Conservation (phyloP, 371 early-diverging fungal species). For the Phascolomyces articulosus region DNA sequence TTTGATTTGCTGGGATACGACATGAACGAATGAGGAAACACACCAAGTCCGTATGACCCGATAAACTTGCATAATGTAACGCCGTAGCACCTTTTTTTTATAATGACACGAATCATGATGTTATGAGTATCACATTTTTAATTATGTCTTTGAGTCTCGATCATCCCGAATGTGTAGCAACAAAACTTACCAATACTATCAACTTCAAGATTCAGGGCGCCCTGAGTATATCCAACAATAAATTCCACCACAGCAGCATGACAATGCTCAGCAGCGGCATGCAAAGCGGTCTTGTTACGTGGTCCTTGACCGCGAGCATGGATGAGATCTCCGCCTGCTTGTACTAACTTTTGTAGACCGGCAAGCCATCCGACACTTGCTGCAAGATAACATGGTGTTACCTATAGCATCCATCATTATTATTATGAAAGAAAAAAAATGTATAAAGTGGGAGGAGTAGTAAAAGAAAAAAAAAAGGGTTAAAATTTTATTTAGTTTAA, state of each 20-base stretch:
- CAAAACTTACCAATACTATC: conserved; percentile 32
- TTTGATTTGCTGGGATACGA: conserved; percentile 31
- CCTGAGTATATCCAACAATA: conserved; percentile 42
- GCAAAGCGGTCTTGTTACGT: conserved; percentile 42
- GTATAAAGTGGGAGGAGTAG: too few species aligned
- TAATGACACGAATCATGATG: background rate
- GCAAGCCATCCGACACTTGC: conserved; percentile 45
- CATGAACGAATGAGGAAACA: conserved; percentile 33
- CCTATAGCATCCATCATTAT: conserved; percentile 15
- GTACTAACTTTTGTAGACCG: conserved; percentile 43
- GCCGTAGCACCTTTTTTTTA: conserved; percentile 36
- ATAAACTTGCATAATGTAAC: conserved; percentile 46
- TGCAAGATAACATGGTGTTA: conserved; percentile 50
- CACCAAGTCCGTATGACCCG: conserved; percentile 47
- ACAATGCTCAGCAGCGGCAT: conserved; percentile 46
- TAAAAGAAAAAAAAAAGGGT: too few species aligned
- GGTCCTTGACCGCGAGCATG: conserved; percentile 40
- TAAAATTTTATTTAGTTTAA: too few species aligned
- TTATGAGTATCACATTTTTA: background rate
- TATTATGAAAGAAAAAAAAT: too few species aligned
- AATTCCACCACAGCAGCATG: conserved; percentile 41
- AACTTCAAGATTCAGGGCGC: conserved; percentile 36
- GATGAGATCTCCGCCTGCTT: conserved; percentile 46
- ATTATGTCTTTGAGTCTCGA: background rate
- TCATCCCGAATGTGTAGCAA: too few species aligned